A percentile compares a stretch with the other conserved stretches of the same genome.
phyloP scores from a whole-genome alignment of 495 filamentous ascomycete species.

The Penicillium paxilli region DNA sequence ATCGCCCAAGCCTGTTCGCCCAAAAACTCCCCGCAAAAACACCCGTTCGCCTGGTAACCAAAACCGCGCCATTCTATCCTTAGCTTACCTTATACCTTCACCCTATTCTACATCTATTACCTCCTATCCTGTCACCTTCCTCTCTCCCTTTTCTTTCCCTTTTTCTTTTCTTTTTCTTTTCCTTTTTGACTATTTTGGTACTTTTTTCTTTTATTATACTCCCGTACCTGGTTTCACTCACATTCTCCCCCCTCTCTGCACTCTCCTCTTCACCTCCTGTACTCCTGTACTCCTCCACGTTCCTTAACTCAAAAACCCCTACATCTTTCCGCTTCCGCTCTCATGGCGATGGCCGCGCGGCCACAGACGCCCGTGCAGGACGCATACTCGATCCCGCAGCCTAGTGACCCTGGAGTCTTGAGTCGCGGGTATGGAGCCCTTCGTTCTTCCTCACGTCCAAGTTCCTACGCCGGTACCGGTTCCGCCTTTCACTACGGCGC shows the following conservation, averaged over 20 bases:
- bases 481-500: constrained; percentile 41
- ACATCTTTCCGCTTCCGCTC: constrained; percentile 18
- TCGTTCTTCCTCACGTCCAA: constrained; percentile 37
- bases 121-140: not conserved
- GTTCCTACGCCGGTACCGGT: constrained; percentile 36
- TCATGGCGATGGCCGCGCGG: constrained; percentile 45
- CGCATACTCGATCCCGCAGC: constrained; percentile 33
- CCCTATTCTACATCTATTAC: too few relatives aligned
- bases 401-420: constrained; percentile 27
- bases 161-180: not conserved
- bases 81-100: not conserved
- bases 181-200: not conserved
- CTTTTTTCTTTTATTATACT: not conserved
- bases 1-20: constrained; percentile 14
- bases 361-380: constrained; percentile 48
- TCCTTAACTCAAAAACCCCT: constrained; percentile 1
- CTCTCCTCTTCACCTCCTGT: not conserved
- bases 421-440: constrained; percentile 31
- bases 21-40: constrained; percentile 20
- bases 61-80: constrained; percentile 7
- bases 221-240: not conserved
- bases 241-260: not conserved
- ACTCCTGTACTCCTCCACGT: not conserved
- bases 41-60: constrained; percentile 32
- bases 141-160: not conserved